These are phyloP conservation scores for Dioscorea alata DNA, from an alignment of 106 monocot species.

Conservation along the genomic window DNA sequence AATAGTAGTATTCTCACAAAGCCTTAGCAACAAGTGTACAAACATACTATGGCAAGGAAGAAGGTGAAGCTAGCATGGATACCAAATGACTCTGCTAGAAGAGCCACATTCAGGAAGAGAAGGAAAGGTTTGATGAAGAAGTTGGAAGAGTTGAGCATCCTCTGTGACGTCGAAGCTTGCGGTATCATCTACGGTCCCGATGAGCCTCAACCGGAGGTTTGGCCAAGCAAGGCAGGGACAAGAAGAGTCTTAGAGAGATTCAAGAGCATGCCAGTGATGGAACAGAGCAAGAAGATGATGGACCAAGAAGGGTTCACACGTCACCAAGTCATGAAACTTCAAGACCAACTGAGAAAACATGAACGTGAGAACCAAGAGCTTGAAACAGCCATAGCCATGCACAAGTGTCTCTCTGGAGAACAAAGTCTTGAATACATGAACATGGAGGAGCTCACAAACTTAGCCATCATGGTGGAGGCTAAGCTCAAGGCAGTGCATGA, in stretches of 20 bases:
- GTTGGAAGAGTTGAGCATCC: conserved; percentile 11
- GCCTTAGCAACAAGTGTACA: no score
- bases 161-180: conserved; percentile 19
- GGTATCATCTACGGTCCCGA: conserved; percentile 8
- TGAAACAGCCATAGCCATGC: conserved; percentile 7
- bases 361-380: conserved; percentile 25
- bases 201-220: conserved; percentile 9
- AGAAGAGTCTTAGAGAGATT: background rate
- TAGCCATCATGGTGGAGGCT: conserved; percentile 16
- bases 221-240: conserved; percentile 1
- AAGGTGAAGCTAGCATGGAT: conserved; percentile 15
- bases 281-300: conserved; percentile 13
- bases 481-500: conserved; percentile 11
- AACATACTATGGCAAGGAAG: conserved; percentile 11
- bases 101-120: conserved; percentile 13
- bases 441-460: conserved; percentile 14
- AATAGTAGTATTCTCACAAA: background rate
- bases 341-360: conserved; percentile 21
- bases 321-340: conserved; percentile 16
- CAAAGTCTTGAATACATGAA: background rate
- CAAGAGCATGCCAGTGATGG: background rate
- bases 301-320: conserved; percentile 9
- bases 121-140: conserved; percentile 18
- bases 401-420: background rate
- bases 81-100: background rate